Conservation (phyloP, 1,284 basidiomycete species). For the Exsudoporus floridanus region DNA sequence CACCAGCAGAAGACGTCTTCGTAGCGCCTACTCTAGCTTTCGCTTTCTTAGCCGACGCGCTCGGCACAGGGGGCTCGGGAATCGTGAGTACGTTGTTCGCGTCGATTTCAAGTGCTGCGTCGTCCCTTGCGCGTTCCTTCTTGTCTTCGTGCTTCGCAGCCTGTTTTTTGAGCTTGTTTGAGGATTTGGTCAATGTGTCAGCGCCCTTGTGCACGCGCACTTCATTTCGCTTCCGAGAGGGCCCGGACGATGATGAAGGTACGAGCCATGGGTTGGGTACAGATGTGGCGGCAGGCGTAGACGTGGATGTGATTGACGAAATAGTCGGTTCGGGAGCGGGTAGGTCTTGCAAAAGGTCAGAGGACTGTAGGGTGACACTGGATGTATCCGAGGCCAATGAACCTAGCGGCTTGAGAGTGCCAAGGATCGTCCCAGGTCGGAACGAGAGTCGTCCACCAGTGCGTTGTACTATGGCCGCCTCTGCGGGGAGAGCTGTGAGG, state of each 20-base stretch:
- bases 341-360: slow-evolving; percentile 46
- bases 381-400: slow-evolving; percentile 64
- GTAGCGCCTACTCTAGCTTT: slow-evolving; percentile 3
- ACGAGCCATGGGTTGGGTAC: slow-evolving; percentile 29
- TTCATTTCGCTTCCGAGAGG: slow-evolving; percentile 57
- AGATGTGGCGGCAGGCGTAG: slow-evolving; percentile 4
- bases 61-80: slow-evolving; percentile 12
- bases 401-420: slow-evolving; percentile 34
- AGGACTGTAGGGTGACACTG: slow-evolving; percentile 65
- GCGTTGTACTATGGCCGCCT: slow-evolving; percentile 44
- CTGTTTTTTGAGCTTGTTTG: slow-evolving; percentile 70
- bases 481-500: slow-evolving; percentile 32
- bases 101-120: slow-evolving; percentile 77
- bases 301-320: slow-evolving; percentile 29
- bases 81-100: slow-evolving; percentile 52
- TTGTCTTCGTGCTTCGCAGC: slow-evolving; percentile 53
- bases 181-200: slow-evolving; percentile 59
- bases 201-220: slow-evolving; percentile 65
- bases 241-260: slow-evolving; percentile 18
- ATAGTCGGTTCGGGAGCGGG: slow-evolving; percentile 6
- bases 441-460: slow-evolving; percentile 61
- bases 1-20: slow-evolving; percentile 4
- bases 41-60: slow-evolving; percentile 15
- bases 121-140: slow-evolving; percentile 59
- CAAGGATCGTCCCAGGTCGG: slow-evolving; percentile 43